These are phyloP conservation scores for Nadsonia starkeyi-henricii DNA, from an alignment of 1,139 yeast species.

Conservation along the genomic window DNA sequence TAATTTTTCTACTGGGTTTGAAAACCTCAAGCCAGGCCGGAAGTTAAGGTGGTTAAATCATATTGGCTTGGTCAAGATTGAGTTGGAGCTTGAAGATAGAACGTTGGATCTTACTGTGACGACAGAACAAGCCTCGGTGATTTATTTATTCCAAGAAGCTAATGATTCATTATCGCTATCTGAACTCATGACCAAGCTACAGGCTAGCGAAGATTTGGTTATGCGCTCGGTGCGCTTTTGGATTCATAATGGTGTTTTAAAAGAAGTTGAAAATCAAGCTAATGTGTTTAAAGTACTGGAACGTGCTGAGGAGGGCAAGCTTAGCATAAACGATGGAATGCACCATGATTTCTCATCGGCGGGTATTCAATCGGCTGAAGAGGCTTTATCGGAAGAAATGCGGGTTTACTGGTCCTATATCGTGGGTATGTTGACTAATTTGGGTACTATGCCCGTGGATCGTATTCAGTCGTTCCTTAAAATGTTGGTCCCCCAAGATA, in stretches of 20 bases:
- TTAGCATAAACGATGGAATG: constrained; percentile 5
- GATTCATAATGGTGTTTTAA: constrained; percentile 38
- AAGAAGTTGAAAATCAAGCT: constrained; percentile 18
- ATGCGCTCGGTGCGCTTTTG: constrained; percentile 30
- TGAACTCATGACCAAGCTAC: not conserved
- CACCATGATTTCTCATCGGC: constrained; percentile 6
- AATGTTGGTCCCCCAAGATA: constrained; percentile 40
- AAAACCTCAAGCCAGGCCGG: constrained; percentile 38
- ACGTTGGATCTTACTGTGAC: constrained; percentile 35
- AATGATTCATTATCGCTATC: constrained; percentile 18
- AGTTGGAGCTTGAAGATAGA: constrained; percentile 38
- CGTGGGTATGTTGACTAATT: constrained; percentile 40
- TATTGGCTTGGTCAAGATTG: constrained; percentile 49
- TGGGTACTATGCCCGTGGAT: constrained; percentile 35
- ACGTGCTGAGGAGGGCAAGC: constrained; percentile 10
- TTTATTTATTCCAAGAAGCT: constrained; percentile 36
- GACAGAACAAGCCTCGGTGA: constrained; percentile 58
- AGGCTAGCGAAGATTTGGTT: constrained; percentile 9
- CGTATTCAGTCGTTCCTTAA: constrained; percentile 40
- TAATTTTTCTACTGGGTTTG: constrained; percentile 31
- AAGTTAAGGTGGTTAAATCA: constrained; percentile 43
- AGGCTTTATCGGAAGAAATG: constrained; percentile 25
- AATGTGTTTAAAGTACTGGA: constrained; percentile 14
- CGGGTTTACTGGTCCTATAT: constrained; percentile 35
- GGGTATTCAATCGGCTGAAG: constrained; percentile 18